phyloP scores from a whole-genome alignment of 2,329 filamentous ascomycete genomes.

The Macrophomina pseudophaseolina region DNA sequence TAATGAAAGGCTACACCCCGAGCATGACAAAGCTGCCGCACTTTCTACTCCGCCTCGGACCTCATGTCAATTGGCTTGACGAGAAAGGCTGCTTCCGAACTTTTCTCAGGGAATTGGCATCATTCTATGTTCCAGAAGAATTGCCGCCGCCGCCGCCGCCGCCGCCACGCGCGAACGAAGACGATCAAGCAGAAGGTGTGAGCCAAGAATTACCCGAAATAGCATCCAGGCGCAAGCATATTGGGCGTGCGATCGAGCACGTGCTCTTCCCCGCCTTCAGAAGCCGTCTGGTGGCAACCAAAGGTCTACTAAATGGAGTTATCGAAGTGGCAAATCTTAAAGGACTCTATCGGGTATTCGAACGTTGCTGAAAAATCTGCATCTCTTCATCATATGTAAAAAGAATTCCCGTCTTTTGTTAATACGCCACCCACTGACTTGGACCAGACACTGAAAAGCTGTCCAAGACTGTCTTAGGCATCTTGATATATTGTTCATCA shows the following conservation, averaged over 20 bases:
- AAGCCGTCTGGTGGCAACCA: constrained; percentile 80
- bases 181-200: constrained; percentile 32
- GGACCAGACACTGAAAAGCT: background rate
- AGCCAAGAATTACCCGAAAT: constrained; percentile 49
- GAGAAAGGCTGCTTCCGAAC: constrained; percentile 86
- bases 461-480: background rate
- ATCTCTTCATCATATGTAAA: background rate
- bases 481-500: background rate
- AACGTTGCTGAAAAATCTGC: constrained; percentile 70
- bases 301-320: constrained; percentile 74
- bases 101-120: constrained; percentile 84
- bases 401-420: background rate
- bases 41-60: constrained; percentile 86
- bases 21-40: constrained; percentile 83
- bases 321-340: constrained; percentile 91
- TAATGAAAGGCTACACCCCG: constrained; percentile 88
- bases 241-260: constrained; percentile 80
- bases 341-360: constrained; percentile 91
- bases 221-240: constrained; percentile 63
- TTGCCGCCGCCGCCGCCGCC: constrained; percentile 68
- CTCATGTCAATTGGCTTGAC: constrained; percentile 82
- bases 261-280: constrained; percentile 90
- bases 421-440: background rate
- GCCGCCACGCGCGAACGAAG: constrained; percentile 37
- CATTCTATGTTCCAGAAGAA: constrained; percentile 88